A percentile compares a stretch with the other conserved stretches of the same genome.
phyloP scores from a whole-genome alignment of 1,284 basidiomycete species.

The Taiwanofungus camphoratus region DNA sequence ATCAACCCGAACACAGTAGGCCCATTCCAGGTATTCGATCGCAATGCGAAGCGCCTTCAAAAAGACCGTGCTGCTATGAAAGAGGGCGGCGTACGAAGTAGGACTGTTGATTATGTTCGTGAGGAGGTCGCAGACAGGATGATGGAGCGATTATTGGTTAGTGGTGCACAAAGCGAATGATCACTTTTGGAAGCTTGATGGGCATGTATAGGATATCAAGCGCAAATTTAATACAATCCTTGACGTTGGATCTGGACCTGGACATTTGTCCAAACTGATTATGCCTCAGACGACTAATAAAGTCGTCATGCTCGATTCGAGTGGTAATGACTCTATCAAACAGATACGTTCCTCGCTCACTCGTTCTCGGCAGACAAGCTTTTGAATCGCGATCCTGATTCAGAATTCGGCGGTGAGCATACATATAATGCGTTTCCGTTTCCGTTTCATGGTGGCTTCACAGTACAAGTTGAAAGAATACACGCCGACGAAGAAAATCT shows the following conservation, averaged over 20 bases:
- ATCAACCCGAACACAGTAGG: conserved; percentile 39
- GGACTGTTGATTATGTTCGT: conserved; percentile 88
- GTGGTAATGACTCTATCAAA: conserved; percentile 42
- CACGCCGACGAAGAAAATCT: conserved; percentile 78
- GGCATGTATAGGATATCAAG: conserved; percentile 75
- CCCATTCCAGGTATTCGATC: conserved; percentile 86
- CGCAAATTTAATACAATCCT: conserved; percentile 76
- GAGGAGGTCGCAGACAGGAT: conserved; percentile 88
- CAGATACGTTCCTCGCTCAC: neutral
- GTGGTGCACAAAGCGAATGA: conserved; percentile 14
- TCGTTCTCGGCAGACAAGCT: conserved; percentile 41
- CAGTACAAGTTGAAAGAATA: conserved; percentile 70
- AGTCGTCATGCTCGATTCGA: conserved; percentile 85
- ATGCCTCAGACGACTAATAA: conserved; percentile 70
- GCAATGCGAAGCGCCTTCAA: conserved; percentile 77
- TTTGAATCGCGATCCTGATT: conserved; percentile 68
- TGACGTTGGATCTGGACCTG: conserved; percentile 93
- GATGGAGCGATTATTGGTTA: conserved; percentile 81
- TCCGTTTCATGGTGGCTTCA: neutral
- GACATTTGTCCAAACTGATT: conserved; percentile 84
- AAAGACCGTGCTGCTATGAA: conserved; percentile 68
- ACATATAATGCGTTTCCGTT: conserved; percentile 5
- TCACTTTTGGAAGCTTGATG: neutral
- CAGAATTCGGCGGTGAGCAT: conserved; percentile 67
- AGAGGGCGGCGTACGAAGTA: conserved; percentile 55